Evolutionary conservation across 306 rosid species (phyloP).

Genomic region (Prinsepia uniflora): DNA sequence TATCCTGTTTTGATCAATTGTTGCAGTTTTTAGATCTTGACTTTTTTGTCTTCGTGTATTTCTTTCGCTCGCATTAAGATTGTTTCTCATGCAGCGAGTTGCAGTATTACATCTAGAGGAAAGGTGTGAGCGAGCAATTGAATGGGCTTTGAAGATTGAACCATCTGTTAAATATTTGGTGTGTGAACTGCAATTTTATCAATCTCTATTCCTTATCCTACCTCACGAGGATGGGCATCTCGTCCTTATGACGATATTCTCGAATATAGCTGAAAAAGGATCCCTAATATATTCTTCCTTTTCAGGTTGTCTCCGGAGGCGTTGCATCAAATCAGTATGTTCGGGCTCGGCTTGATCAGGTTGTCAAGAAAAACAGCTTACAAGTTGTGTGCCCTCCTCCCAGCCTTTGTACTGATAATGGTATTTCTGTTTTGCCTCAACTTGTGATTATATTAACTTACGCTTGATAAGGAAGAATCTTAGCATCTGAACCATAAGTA

Average conservation of each 20-base stretch:
- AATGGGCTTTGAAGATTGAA: slow-evolving; percentile 90
- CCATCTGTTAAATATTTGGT: slow-evolving; percentile 84
- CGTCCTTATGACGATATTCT: slow-evolving; percentile 18
- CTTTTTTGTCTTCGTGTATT: slow-evolving; percentile 16
- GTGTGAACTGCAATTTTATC: slow-evolving; percentile 23
- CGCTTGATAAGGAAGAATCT: slow-evolving; percentile 6
- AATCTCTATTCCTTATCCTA: not conserved
- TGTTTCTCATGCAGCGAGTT: slow-evolving; percentile 52
- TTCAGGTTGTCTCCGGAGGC: slow-evolving; percentile 91
- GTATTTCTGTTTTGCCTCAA: slow-evolving; percentile 40
- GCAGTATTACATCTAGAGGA: slow-evolving; percentile 96
- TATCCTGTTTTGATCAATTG: slow-evolving; percentile 7
- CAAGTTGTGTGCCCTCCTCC: slow-evolving; percentile 94
- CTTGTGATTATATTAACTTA: slow-evolving; percentile 7
- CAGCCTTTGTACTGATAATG: slow-evolving; percentile 91
- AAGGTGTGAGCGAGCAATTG: slow-evolving; percentile 85
- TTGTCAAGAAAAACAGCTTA: slow-evolving; percentile 61
- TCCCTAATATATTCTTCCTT: slow-evolving; percentile 25
- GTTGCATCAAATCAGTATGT: slow-evolving; percentile 93
- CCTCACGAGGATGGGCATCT: not conserved
- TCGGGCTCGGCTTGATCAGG: slow-evolving; percentile 63
- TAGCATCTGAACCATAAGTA: not conserved
- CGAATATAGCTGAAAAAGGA: slow-evolving; percentile 6
- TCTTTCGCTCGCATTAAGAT: slow-evolving; percentile 10
- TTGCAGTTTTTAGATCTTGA: not conserved